Percentiles rank a stretch among this genome's conserved stretches.
phyloP scores from a whole-genome alignment of 2,329 filamentous ascomycete genomes.

The Sordariomycetes sp. region DNA sequence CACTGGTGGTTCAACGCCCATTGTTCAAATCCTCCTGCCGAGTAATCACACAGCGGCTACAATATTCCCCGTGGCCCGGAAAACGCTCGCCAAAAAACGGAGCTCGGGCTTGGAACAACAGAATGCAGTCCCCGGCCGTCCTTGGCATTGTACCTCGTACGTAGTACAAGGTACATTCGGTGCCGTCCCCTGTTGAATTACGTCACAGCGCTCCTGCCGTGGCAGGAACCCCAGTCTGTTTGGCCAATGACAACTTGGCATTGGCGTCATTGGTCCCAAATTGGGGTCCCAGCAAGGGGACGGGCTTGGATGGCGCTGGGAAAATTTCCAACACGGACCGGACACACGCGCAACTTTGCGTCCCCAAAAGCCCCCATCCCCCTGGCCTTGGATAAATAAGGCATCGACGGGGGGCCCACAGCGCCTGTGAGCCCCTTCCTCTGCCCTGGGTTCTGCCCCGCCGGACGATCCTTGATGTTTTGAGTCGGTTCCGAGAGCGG shows the following conservation, averaged over 20 bases:
- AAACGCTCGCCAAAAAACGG: neutral
- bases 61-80: neutral
- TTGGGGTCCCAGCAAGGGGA: neutral
- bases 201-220: constrained; percentile 1
- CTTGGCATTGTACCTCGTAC: too few species aligned
- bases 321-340: neutral
- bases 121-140: neutral
- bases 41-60: too few species aligned
- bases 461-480: neutral
- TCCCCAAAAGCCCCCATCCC: neutral
- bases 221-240: neutral
- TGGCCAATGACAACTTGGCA: neutral
- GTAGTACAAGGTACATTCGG: neutral
- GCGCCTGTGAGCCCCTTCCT: neutral
- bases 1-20: too few species aligned
- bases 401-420: neutral
- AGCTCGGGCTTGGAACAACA: neutral
- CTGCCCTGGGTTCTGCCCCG: neutral
- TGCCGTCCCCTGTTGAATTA: neutral
- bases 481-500: neutral
- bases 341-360: neutral
- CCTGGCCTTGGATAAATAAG: neutral
- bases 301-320: neutral
- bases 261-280: constrained; percentile 1
- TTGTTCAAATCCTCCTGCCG: too few species aligned